These are phyloP conservation scores for Torulaspora delbrueckii DNA, from an alignment of 805 yeast species.

Conservation along the genomic window DNA sequence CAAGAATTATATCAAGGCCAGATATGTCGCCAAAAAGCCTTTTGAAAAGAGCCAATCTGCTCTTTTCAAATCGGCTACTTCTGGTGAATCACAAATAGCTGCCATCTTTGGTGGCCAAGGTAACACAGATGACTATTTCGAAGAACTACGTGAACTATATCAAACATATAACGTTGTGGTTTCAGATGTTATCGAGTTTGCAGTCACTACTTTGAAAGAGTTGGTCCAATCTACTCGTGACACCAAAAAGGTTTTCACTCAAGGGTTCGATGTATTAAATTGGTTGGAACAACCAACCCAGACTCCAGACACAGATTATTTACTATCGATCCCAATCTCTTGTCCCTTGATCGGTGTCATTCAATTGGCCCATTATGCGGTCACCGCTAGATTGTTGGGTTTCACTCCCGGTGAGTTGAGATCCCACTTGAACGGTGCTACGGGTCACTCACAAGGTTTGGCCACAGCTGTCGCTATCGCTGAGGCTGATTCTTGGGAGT, in stretches of 20 bases:
- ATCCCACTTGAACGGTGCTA: conserved; percentile 61
- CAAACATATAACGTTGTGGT: conserved; percentile 71
- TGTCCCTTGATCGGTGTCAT: conserved; percentile 97
- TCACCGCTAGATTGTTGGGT: conserved; percentile 80
- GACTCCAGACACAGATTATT: conserved; percentile 85
- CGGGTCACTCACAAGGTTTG: conserved; percentile 89
- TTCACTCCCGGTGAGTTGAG: conserved; percentile 85
- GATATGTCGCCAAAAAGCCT: conserved; percentile 46
- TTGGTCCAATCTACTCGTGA: conserved; percentile 64
- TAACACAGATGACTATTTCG: conserved; percentile 94
- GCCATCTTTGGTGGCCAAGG: conserved; percentile 99
- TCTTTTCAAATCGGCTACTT: conserved; percentile 58
- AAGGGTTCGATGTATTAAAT: conserved; percentile 80
- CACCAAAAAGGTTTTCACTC: conserved; percentile 84
- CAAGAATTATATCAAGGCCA: conserved; percentile 68
- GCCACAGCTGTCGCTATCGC: conserved; percentile 92
- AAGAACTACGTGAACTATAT: conserved; percentile 85
- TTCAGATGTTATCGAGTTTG: conserved; percentile 61
- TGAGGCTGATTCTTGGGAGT: conserved; percentile 75
- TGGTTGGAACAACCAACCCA: conserved; percentile 85
- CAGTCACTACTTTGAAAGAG: conserved; percentile 62
- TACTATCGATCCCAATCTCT: conserved; percentile 86
- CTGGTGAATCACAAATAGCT: conserved; percentile 54
- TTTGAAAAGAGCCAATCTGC: conserved; percentile 50
- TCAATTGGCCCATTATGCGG: conserved; percentile 88